phyloP scores from a whole-genome alignment of 2,329 filamentous ascomycete species.

The Fusarium aywerte region DNA sequence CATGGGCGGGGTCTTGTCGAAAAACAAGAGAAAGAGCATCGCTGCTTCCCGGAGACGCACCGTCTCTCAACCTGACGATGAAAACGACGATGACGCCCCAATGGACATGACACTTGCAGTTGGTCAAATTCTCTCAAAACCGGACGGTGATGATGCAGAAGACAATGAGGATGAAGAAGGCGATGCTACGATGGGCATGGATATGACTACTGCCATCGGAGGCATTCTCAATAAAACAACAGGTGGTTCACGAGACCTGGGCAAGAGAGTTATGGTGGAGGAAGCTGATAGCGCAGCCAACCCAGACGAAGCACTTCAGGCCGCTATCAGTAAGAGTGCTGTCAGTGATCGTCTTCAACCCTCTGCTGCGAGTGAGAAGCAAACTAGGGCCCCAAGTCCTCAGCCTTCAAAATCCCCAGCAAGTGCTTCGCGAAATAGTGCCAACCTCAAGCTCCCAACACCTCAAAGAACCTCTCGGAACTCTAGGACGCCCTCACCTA shows the following conservation, averaged over 20 bases:
- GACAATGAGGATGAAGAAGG: conserved; percentile 47
- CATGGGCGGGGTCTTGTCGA: conserved; percentile 64
- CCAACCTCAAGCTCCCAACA: conserved; percentile 54
- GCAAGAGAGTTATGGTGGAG: conserved; percentile 68
- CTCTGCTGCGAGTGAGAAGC: conserved; percentile 48
- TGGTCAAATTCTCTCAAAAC: conserved; percentile 62
- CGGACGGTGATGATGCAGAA: conserved; percentile 50
- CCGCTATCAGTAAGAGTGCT: conserved; percentile 40
- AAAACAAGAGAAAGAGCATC: conserved; percentile 45
- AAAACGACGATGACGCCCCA: conserved; percentile 48
- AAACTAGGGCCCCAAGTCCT: conserved; percentile 60
- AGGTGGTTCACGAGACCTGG: conserved; percentile 51
- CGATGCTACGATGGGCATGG: conserved; percentile 65
- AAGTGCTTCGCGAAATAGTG: conserved; percentile 61
- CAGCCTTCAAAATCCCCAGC: conserved; percentile 64
- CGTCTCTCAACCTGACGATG: conserved; percentile 49
- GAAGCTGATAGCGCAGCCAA: conserved; percentile 64
- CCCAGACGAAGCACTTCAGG: conserved; percentile 53
- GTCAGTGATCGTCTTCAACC: conserved; percentile 34
- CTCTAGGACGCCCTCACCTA: conserved; percentile 44
- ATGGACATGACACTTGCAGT: conserved; percentile 69
- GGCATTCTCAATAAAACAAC: conserved; percentile 63
- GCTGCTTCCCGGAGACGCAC: conserved; percentile 40
- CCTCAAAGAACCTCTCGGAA: conserved; percentile 47
- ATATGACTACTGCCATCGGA: conserved; percentile 73